Evolutionary conservation across 805 yeast genomes (phyloP), one percentile per base, ranked within the genome.

Genomic region (Kodamaea leandrae): DNA sequence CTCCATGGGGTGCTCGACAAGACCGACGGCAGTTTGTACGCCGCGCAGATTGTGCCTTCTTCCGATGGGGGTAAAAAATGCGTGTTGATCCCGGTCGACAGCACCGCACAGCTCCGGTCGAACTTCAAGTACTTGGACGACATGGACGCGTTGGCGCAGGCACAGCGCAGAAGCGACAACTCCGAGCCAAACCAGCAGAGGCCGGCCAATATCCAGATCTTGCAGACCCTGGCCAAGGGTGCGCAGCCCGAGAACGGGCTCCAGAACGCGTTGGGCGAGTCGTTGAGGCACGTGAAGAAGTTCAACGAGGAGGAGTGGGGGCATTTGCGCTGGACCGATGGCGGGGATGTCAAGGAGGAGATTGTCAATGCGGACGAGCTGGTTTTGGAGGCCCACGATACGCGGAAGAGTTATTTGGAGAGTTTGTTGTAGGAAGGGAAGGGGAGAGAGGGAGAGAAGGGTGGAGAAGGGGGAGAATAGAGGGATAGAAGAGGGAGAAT

Each of bases 61-160:
- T 8, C 14, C 19, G 49, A 40, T 5, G 57, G 46, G 6, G 58
- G 53, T 9, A 43, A 74, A 13, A 79, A 74, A 51, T 53, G 88
- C 6, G 78, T 85, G 37, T 59, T 91, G 45, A 61, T 77, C 1
- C 86, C 91, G 1, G 69, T 90, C 1, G 75, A 78, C 25, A 72
- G 79, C 15, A 77, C 85, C 0, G 77, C 83, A 0, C 97, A 91
- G 60, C 60, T 93, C 45, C 74, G 96, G 50, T 93, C 97, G 2
- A 76, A 77, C 51, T 87, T 93, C 64, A 76, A 74, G 48, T 86
- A 90, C 56, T 78, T 89, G 32, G 96, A 89, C 57, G 80, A 74
- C 47, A 55, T 63, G 45, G 77, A 72, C 43, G 66, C 66, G 42
- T 72, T 64, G 41, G 74, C 68, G 66, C 70, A 53, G 40, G 66